Evolutionary conservation across 768 basidiomycete species (phyloP), one percentile per base, ranked within the genome.

Genomic region (Russula brevipes): DNA sequence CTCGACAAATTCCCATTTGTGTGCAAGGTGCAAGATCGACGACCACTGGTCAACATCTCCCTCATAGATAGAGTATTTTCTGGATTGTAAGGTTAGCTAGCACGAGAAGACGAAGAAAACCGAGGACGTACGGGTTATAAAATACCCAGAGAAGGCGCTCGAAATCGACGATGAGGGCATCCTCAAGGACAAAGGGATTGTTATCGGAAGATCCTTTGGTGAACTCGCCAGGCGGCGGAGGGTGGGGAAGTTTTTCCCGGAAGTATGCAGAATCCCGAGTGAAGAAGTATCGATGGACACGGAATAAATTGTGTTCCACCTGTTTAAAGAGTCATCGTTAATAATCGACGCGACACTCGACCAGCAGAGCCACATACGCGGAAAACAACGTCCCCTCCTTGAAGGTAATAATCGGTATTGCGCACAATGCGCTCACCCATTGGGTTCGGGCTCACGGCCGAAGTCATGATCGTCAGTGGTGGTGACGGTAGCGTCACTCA

Each of bases 61-160:
- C 8, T 80, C 76, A 54, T 86, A 86, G 1, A 82, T 72, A 0
- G 83, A 82, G 67, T 85, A 86, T 50, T 72, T 76, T 0, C 86
- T 89, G 67, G 54, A 30, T 30, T 35, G 46, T 35, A 16, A 66
- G 33, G 44, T 55, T n/a, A 38, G 35, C 16, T 9, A 11, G 7
- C n/a, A 14, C 7, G 38, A 16, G 11, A 17, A 45, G n/a, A 5
- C 14, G 8, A 3, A 46, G 3, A 16, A 17, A 44, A 6, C 4
- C 4, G 30, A 30, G 10, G 1, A 70, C 74, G 52, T 51, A 74
- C 73, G 71, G 71, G 60, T 74, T 73, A 57, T 73, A 74, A 58
- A 73, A 74, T 1, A 73, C 64, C 73, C 73, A 74, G 10, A 73
- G 66, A 47, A 74, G 70, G 44, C 69, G 60, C n/a, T 70, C 70